phyloP scores from a whole-genome alignment of 2,329 filamentous ascomycete species.

The Sporothrix pallida region DNA sequence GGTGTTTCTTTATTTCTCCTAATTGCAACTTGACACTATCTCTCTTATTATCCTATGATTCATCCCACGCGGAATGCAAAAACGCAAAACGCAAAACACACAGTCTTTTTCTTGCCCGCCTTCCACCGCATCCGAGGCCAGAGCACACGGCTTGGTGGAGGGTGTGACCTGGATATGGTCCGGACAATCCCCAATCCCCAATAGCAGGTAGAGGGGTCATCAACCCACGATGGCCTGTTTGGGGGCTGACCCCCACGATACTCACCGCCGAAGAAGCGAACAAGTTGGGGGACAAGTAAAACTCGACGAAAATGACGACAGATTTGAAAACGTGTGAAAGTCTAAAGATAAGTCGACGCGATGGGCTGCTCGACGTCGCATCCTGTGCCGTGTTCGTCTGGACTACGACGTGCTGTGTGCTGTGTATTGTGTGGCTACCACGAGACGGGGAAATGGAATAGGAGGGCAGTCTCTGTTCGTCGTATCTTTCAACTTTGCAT shows the following conservation, averaged over 20 bases:
- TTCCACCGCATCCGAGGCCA: background rate
- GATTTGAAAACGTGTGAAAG: background rate
- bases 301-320: background rate
- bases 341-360: background rate
- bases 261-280: background rate
- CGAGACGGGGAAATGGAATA: background rate
- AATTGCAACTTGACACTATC: background rate
- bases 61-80: background rate
- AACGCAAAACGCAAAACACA: background rate
- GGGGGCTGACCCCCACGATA: constrained; percentile 1
- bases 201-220: background rate
- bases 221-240: background rate
- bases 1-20: background rate
- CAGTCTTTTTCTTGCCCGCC: too few species aligned
- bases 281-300: background rate
- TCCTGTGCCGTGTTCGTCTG: background rate
- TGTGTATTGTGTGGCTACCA: background rate
- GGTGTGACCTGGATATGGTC: background rate
- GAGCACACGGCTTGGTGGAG: background rate
- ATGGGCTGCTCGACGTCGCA: background rate
- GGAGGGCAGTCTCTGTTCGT: background rate
- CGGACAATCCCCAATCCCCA: constrained; percentile 12
- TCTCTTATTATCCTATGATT: background rate
- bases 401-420: too few species aligned
- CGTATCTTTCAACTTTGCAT: background rate